Base-by-base conservation (phyloP, 2,329 filamentous ascomycete genomes). In the Exophiala sp. region DNA sequence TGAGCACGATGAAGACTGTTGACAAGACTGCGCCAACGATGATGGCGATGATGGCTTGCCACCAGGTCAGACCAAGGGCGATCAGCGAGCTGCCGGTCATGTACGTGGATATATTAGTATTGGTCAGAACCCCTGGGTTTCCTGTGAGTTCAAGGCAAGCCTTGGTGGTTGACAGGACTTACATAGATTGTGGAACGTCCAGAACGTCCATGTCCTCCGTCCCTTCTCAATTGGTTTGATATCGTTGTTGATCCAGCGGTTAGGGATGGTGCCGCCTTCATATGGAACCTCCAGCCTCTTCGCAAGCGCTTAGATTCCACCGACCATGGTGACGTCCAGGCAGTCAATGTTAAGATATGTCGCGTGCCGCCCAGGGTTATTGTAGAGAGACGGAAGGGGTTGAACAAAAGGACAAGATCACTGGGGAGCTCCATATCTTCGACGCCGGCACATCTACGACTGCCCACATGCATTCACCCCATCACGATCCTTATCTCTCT, bases 41-140 rank as follows among this genome's bases (percentile, higher is more conserved):
- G 40, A 96, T 88, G 66, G 88, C 91, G n/a, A 90, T 73, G 86
- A 87, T 90, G 2, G 88, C 86, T 72, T 95, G 89, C 90, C 90
- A 95, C 90, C 90, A 95, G 6, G 88, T 89, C 18, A 95, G 77
- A 10, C 89, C 89, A 11, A 68, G 51, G 1, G 69, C 65, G 21
- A 72, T 67, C 39, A 72, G 60, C 0, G 68, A 69, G 46, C 65
- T 68, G 14, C 68, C 67, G 3, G 62, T 65, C 66, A 68, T 65
- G 21, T 68, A 69, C 0, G 61, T 65, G 9, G 52, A 54, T 35
- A 61, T 61, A 42, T 61, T 61, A 54, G 69, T 75, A 55, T 78
- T 77, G 59, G 76, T 71, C 44, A 78, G 59, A n/a, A 78, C 65
- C 75, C 74, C 73, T 75, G 38, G 11, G 18, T 7, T 20, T 11